These are phyloP conservation scores for Leishmania tarentolae DNA, from an alignment of 208 protist genomes.

Conservation along the genomic window DNA sequence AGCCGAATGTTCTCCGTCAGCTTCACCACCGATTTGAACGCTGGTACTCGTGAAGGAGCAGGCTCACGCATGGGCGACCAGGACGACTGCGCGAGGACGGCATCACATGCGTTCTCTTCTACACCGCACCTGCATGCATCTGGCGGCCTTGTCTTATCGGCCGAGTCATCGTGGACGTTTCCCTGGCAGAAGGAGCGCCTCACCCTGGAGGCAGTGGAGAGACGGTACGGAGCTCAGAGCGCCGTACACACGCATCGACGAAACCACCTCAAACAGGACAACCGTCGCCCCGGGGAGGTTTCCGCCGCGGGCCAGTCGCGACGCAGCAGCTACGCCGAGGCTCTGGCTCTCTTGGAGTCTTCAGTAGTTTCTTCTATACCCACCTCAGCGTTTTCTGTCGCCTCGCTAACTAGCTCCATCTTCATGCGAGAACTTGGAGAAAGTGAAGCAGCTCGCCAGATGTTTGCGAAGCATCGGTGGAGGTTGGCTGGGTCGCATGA, in stretches of 20 bases:
- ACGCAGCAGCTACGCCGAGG: background rate
- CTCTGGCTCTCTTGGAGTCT: background rate
- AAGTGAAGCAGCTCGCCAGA: slow-evolving; percentile 9
- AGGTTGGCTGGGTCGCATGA: background rate
- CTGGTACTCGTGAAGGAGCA: background rate
- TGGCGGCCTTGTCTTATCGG: background rate
- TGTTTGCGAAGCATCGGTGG: background rate
- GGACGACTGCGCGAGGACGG: background rate
- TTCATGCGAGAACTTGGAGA: slow-evolving; percentile 28
- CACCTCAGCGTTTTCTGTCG: slow-evolving; percentile 12
- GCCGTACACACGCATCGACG: slow-evolving; percentile 9
- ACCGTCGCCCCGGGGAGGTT: background rate
- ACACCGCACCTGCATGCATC: background rate
- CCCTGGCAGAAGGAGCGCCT: slow-evolving; percentile 18
- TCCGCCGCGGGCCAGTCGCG: background rate
- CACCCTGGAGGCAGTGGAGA: slow-evolving; percentile 10
- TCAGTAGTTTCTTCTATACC: slow-evolving; percentile 16
- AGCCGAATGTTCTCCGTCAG: background rate
- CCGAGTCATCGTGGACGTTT: background rate
- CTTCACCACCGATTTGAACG: background rate
- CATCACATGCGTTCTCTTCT: background rate
- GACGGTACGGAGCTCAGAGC: slow-evolving; percentile 18
- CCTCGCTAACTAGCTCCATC: slow-evolving; percentile 27
- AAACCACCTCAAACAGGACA: background rate
- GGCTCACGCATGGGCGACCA: background rate